phyloP scores from a whole-genome alignment of 805 yeast species.

The Cyberlindnera galapagoensis region DNA sequence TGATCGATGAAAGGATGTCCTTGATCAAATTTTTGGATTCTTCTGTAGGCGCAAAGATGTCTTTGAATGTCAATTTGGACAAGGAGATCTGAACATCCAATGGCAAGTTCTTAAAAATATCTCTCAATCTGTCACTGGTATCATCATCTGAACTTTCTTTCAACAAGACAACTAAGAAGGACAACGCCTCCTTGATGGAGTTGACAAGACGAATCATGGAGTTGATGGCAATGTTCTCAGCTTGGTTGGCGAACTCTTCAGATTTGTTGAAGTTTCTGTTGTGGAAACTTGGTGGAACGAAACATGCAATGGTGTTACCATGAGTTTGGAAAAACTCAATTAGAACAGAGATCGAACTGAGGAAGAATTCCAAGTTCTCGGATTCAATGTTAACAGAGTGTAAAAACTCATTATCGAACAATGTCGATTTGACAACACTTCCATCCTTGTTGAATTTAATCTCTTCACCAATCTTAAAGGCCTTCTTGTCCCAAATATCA shows the following conservation, averaged over 20 bases:
- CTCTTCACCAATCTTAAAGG: constrained; percentile 40
- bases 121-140: constrained; percentile 34
- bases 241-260: constrained; percentile 71
- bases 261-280: constrained; percentile 27
- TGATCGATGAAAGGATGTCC: constrained; percentile 82
- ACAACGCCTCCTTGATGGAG: constrained; percentile 82
- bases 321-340: constrained; percentile 65
- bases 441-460: constrained; percentile 32
- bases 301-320: constrained; percentile 54
- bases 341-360: constrained; percentile 64
- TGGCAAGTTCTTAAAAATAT: constrained; percentile 63
- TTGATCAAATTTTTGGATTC: constrained; percentile 54
- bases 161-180: constrained; percentile 74
- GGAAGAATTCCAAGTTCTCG: constrained; percentile 55
- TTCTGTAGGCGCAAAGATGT: constrained; percentile 66
- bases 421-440: constrained; percentile 17
- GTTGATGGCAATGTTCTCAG: constrained; percentile 84
- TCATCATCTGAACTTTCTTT: constrained; percentile 52
- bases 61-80: constrained; percentile 61
- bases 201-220: constrained; percentile 68
- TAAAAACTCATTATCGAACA: constrained; percentile 36
- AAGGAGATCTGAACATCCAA: constrained; percentile 63
- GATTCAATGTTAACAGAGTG: constrained; percentile 35
- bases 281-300: constrained; percentile 49
- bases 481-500: constrained; percentile 69